phyloP scores from a whole-genome alignment of 2,329 filamentous ascomycete species.

The Alternaria panax region DNA sequence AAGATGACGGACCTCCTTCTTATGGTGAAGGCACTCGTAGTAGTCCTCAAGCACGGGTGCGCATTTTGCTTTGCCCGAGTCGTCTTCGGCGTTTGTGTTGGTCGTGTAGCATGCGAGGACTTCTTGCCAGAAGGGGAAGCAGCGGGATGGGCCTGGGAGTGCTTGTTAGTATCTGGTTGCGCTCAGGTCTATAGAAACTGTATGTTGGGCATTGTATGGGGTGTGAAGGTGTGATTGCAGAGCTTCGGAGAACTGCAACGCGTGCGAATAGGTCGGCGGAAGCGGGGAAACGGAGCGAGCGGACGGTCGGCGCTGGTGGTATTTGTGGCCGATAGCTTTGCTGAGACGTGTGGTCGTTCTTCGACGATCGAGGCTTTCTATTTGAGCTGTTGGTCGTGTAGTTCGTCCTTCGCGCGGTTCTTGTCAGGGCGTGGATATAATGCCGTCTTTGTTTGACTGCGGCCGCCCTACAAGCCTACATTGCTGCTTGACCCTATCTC shows the following conservation, averaged over 20 bases:
- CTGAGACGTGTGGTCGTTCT: too few relatives aligned
- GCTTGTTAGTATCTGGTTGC: not conserved
- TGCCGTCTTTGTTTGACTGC: not conserved
- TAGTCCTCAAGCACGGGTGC: conserved; percentile 88
- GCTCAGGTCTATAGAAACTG: too few relatives aligned
- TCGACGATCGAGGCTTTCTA: not conserved
- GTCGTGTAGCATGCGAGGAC: conserved; percentile 97
- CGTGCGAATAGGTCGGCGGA: too few relatives aligned
- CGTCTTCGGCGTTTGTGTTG: conserved; percentile 82
- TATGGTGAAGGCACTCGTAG: conserved; percentile 98
- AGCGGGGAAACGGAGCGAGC: not conserved
- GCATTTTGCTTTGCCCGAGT: conserved; percentile 87
- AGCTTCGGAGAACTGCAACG: not conserved
- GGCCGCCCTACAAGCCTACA: not conserved
- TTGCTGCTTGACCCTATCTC: accelerated
- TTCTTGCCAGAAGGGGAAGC: conserved; percentile 99
- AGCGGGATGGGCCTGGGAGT: conserved; percentile 71
- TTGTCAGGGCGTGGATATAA: not conserved
- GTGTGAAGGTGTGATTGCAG: not conserved
- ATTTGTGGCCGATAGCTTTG: accelerated
- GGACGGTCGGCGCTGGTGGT: too few relatives aligned
- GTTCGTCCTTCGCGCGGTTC: not conserved
- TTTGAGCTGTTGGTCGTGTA: too few relatives aligned
- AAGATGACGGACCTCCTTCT: conserved; percentile 81
- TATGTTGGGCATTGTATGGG: too few relatives aligned